Evolutionary conservation across 768 basidiomycete genomes (phyloP), one percentile per base, ranked within the genome.

Genomic region (Heimioporus sp.): DNA sequence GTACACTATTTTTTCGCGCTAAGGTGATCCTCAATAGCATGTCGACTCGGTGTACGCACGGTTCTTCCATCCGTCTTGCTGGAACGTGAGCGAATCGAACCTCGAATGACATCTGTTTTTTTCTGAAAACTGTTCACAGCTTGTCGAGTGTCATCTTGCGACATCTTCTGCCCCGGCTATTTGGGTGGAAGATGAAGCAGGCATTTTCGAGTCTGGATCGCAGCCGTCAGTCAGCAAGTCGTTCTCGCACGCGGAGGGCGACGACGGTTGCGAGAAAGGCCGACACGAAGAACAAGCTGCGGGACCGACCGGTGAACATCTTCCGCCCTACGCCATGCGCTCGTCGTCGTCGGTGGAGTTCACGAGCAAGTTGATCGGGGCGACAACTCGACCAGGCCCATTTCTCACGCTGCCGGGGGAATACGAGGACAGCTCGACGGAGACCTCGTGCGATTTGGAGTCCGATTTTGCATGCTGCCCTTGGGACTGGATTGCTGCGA

Each of bases 111-210:
- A 28, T 7, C 24, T 1, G 37, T 35, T 30, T 12, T 30, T 12
- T 45, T 3, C 37, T 51, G 3, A 54, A 12, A 16, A 4, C 32
- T 5, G 11, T 13, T 12, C 2, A 0, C 43, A 64, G 64, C 17
- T 54, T 2, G 58, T 64, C 3, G 54, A 65, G 3, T 63, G 30
- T 46, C 50, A 60, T 48, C 46, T 60, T 32, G 52, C 38, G 17
- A 65, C 61, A 13, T 6, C 54, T 37, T 57, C 46, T 16, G 17
- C 58, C 10, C 63, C 58, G 10, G 49, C 57, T n/a, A 64, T 65
- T n/a, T 52, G 37, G 35, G 57, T 64, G 40, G 63, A 64, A 49
- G 50, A 57, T 9, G 63, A 64, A 49, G 48, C 44, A 4, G 50
- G 54, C 19, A 21, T 37, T 20, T 48, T 55, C 0, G 19, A 10